Base-by-base conservation (phyloP, 108 stramenopile species). In the Aurantiochytrium sp. region DNA sequence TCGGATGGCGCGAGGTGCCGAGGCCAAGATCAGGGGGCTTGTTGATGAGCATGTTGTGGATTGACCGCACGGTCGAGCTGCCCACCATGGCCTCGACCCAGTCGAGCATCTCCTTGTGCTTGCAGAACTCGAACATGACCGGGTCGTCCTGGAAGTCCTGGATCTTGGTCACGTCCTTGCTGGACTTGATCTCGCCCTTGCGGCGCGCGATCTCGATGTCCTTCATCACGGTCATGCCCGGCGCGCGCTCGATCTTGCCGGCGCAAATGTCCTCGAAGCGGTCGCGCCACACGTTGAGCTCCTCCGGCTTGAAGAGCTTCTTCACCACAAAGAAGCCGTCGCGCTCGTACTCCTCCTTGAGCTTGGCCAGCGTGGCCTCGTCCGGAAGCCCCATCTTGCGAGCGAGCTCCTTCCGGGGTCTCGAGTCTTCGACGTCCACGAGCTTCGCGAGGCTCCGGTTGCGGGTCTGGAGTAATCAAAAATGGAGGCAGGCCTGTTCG, bases 41-140 rank as follows among this genome's bases (percentile, higher is more conserved):
- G 45, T 81, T 81, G 73, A 81, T 81, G 73, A 81, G 73, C 73
- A 81, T 81, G 73, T 41, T 81, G 73, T 81, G 73, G 30, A 81
- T 81, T 6, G 42, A 12, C 6, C 73, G 73, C 27, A 81, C 39
- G 8, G 59, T 34, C 42, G 21, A n/a, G 73, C 45, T 48, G 73
- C 73, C 73, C n/a, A 41, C n/a, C 24, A 81, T 27, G 39, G 73
- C 73, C 73, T 41, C n/a, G 10, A 81, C 73, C 21, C 24, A 81
- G 27, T 81, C 73, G 42, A 81, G 27, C 73, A 81, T 48, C 27
- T 1, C 12, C 10, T 22, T 6, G 73, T 81, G 73, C 42, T 81
- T 48, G 42, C 39, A 41, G 30, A 81, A 81, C 42, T 48, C 45
- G 73, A 81, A 81, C 42, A 81, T 41, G 21, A 41, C 3, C 30